Evolutionary conservation across 2,329 filamentous ascomycete species (phyloP).

Genomic region (Zopfia rhizophila): DNA sequence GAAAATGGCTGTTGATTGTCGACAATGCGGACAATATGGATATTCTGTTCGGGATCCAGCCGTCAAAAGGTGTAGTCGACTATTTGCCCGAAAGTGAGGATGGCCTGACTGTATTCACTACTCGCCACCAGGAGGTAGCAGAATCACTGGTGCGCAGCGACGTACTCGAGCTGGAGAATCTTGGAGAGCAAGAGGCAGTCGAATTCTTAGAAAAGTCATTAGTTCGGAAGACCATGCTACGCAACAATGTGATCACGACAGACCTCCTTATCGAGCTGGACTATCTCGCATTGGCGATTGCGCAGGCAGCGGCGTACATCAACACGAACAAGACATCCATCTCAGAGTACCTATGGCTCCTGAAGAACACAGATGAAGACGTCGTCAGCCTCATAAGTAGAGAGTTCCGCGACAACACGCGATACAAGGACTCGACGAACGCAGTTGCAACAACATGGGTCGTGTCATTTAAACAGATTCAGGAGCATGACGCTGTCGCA

Average conservation of each 20-base stretch:
- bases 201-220: constrained; percentile 22
- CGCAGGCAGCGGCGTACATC: constrained; percentile 55
- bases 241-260: neutral
- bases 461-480: constrained; percentile 53
- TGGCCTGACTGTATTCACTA: constrained; percentile 21
- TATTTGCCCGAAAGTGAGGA: constrained; percentile 20
- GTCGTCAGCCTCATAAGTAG: constrained; percentile 47
- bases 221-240: constrained; percentile 12
- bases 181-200: constrained; percentile 13
- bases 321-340: constrained; percentile 38
- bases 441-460: constrained; percentile 56
- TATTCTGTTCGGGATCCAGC: constrained; percentile 16
- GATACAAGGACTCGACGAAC: constrained; percentile 49
- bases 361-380: constrained; percentile 46
- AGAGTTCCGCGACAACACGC: constrained; percentile 52
- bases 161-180: constrained; percentile 20
- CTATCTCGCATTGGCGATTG: constrained; percentile 55
- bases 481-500: constrained; percentile 38
- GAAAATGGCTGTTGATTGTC: constrained; percentile 23
- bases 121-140: constrained; percentile 18
- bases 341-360: constrained; percentile 48
- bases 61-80: constrained; percentile 19
- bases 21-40: constrained; percentile 19
- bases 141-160: constrained; percentile 19
- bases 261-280: constrained; percentile 40